Evolutionary conservation across 495 filamentous ascomycete species (phyloP), one percentile per base, ranked within the genome.

Genomic region (Talaromyces adpressus): DNA sequence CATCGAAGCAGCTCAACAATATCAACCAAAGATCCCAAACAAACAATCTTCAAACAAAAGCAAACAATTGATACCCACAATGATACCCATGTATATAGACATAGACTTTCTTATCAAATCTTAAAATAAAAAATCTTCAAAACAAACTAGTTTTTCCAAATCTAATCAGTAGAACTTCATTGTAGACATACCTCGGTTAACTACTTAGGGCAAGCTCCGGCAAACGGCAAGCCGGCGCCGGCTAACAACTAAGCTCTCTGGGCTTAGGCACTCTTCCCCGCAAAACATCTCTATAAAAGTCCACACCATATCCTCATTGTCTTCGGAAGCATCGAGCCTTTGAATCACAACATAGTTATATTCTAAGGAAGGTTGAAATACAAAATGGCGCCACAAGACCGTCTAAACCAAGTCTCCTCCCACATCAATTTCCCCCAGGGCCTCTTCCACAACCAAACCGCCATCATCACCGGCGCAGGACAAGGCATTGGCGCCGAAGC

Each of bases 401-500:
- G 88, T 64, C 76, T 88, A 64, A 72, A 75, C 60, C 90, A 93
- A 71, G 82, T 93, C 61, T 82, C 87, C 64, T 80, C 81, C 61
- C 91, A 93, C 71, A 84, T 93, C 65, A 91, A 89, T 78, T 93
- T 85, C 79, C 89, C 90, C 14, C 80, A 83, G 68, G 91, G 91
- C 59, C 79, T 94, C 65, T 85, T 94, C 14, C 82, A 82, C 45
- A 86, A 87, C 61, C 90, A 94, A 75, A 84, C 87, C n/a, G 91
- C 90, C 69, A 93, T 96, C 72, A 87, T 95, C 69, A 96, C 91
- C 36, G 91, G 91, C 56, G 84, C 85, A 16, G 91, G 88, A n/a
- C 91, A 96, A 75, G 91, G 91, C 67, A 95, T 95, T 71, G 91
- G 91, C 29, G 91, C 91, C 30, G 91, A 93, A 75, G 80, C 88